Percentiles rank a stretch among this genome's conserved stretches.
Evolutionary conservation across 352 stramenopile species (phyloP).

Genomic region (Pythium coloratum): DNA sequence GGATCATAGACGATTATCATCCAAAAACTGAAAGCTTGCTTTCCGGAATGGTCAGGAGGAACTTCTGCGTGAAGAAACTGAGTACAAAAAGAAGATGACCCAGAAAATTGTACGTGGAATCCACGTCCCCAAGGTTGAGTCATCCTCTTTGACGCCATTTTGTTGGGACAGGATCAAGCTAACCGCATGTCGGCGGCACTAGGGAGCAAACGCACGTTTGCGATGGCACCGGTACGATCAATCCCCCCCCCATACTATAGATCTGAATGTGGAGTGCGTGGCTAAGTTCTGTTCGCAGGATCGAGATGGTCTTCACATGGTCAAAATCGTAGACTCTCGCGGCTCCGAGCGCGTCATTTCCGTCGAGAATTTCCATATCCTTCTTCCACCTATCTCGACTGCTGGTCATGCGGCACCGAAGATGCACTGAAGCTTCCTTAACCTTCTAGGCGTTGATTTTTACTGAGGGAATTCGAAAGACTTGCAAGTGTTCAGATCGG

Average conservation of each 20-base stretch:
- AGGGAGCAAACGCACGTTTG: constrained; percentile 51
- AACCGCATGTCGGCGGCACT: constrained; percentile 63
- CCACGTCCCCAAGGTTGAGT: not conserved
- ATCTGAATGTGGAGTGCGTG: not conserved
- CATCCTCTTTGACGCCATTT: not conserved
- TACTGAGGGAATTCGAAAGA: constrained; percentile 76
- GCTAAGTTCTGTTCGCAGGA: constrained; percentile 32
- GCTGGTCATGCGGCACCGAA: not conserved
- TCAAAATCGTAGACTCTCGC: constrained; percentile 47
- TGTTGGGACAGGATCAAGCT: constrained; percentile 50
- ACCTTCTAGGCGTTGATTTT: constrained; percentile 23
- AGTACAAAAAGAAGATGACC: constrained; percentile 72
- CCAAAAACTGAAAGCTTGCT: not conserved
- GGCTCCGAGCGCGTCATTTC: constrained; percentile 52
- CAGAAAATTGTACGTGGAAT: constrained; percentile 53
- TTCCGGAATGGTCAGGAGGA: constrained; percentile 35
- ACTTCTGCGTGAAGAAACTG: constrained; percentile 56
- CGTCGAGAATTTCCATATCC: constrained; percentile 81
- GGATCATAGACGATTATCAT: too few species aligned
- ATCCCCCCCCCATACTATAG: not conserved
- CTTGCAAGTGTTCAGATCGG: constrained; percentile 62
- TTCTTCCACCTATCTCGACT: constrained; percentile 6
- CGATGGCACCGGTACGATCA: constrained; percentile 39
- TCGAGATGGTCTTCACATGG: constrained; percentile 68
- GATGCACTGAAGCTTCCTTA: constrained; percentile 35